Conservation (phyloP, 73 alveolate genomes). For the Tetrahymena borealis region DNA sequence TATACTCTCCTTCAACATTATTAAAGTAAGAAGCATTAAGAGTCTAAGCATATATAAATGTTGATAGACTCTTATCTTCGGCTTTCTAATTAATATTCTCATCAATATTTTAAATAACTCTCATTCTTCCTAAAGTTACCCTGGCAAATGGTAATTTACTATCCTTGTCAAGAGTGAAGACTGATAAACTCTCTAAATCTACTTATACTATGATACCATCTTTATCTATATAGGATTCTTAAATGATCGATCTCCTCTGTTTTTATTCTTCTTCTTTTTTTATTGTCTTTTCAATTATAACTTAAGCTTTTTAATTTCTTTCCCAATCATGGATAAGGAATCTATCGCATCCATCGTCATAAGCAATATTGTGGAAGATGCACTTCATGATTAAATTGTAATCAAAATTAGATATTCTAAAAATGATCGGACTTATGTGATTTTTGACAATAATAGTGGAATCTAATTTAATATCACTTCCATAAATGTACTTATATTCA, state of each 20-base stretch:
- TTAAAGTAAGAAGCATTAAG: background rate
- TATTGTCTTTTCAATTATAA: background rate
- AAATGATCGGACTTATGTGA: constrained; percentile 22
- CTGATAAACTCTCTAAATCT: constrained; percentile 23
- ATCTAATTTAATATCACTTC: constrained; percentile 7
- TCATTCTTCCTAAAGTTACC: background rate
- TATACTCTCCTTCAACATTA: background rate
- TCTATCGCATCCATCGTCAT: constrained; percentile 44
- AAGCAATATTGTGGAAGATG: constrained; percentile 36
- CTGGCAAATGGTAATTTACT: background rate
- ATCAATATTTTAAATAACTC: background rate
- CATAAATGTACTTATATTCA: constrained; percentile 7
- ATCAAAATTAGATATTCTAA: constrained; percentile 17
- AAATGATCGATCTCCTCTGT: background rate
- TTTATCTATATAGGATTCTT: background rate
- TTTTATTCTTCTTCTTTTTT: background rate
- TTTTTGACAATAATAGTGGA: background rate
- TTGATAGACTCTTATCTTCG: background rate
- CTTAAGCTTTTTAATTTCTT: background rate
- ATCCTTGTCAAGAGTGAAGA: background rate
- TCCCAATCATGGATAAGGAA: background rate
- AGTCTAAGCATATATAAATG: background rate
- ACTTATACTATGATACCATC: constrained; percentile 7
- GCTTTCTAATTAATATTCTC: background rate
- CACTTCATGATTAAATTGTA: constrained; percentile 39